Percentiles rank a stretch among this genome's conserved stretches.
Evolutionary conservation across 2,329 filamentous ascomycete genomes (phyloP).

Genomic region (Pseudogymnoascus sp.): DNA sequence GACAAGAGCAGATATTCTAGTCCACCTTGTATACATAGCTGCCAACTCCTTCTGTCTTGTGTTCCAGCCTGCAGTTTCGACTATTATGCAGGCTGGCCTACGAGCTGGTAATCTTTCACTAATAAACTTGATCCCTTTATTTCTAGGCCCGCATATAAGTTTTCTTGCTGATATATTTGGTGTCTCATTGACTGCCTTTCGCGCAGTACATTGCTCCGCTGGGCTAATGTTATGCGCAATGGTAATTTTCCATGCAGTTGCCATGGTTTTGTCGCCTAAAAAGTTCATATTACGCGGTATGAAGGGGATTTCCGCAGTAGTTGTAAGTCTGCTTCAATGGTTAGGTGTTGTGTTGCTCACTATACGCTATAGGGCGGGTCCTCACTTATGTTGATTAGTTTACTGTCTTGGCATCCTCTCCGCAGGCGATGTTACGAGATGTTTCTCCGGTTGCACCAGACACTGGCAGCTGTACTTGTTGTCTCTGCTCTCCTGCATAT

Average conservation of each 20-base stretch:
- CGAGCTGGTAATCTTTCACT: constrained; percentile 16
- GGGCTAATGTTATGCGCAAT: constrained; percentile 15
- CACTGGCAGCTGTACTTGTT: constrained; percentile 10
- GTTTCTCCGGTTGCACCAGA: constrained; percentile 15
- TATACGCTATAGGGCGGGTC: not conserved
- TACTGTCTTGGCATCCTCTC: constrained; percentile 14
- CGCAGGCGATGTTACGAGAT: constrained; percentile 13
- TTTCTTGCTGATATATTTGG: constrained; percentile 19
- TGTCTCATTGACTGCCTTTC: constrained; percentile 12
- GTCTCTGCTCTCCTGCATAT: not conserved
- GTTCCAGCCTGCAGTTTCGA: constrained; percentile 10
- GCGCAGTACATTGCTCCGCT: constrained; percentile 15
- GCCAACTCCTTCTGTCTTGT: constrained; percentile 14
- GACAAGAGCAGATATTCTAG: constrained; percentile 12
- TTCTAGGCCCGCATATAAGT: constrained; percentile 17
- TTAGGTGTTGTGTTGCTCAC: not conserved
- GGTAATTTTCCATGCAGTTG: constrained; percentile 12
- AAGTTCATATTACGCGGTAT: not conserved
- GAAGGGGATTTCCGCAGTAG: constrained; percentile 8
- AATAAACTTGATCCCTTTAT: constrained; percentile 18
- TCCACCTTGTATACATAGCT: constrained; percentile 14
- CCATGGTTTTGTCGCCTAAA: not conserved
- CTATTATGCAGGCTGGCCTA: constrained; percentile 12
- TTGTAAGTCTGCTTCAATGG: not conserved
- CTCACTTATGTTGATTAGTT: constrained; percentile 10